Percentiles rank a stretch among this genome's conserved stretches.
Evolutionary conservation across 2,329 filamentous ascomycete species (phyloP).

Genomic region (Phyllosticta citrichinensis): DNA sequence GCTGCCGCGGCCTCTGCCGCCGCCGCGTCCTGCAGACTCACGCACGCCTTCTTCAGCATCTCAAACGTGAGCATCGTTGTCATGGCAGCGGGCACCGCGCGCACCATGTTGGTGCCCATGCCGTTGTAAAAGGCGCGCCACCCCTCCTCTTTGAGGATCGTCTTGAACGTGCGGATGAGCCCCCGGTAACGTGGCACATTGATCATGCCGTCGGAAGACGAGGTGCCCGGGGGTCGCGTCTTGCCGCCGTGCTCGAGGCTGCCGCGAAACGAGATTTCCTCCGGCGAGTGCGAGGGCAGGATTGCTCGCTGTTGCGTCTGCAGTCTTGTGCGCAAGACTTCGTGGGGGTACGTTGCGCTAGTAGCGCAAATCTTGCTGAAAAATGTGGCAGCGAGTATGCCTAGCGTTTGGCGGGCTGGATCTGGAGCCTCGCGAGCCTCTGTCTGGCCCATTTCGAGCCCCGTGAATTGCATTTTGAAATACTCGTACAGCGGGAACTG

Average conservation of each 20-base stretch:
- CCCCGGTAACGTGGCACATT: conserved; percentile 58
- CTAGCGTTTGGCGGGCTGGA: conserved; percentile 57
- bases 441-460: conserved; percentile 72
- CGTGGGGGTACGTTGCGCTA: conserved; percentile 92
- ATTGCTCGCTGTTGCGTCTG: conserved; percentile 78
- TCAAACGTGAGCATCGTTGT: conserved; percentile 98
- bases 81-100: conserved; percentile 87
- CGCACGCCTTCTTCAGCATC: conserved; percentile 48
- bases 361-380: conserved; percentile 91
- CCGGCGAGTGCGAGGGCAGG: conserved; percentile 34
- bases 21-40: conserved; percentile 4
- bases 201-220: conserved; percentile 48
- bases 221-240: conserved; percentile 33
- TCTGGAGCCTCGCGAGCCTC: conserved; percentile 30
- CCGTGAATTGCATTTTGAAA: conserved; percentile 83
- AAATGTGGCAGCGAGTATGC: conserved; percentile 80
- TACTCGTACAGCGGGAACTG: conserved; percentile 96
- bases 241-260: conserved; percentile 28
- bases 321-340: conserved; percentile 84
- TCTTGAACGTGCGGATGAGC: conserved; percentile 69
- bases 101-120: conserved; percentile 95
- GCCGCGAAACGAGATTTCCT: conserved; percentile 41
- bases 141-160: conserved; percentile 81
- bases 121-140: conserved; percentile 96
- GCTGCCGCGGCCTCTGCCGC: neutral